Percentiles rank a stretch among this genome's conserved stretches.
phyloP scores from a whole-genome alignment of 2,329 filamentous ascomycete genomes.

The Scleromitrula shiraiana region DNA sequence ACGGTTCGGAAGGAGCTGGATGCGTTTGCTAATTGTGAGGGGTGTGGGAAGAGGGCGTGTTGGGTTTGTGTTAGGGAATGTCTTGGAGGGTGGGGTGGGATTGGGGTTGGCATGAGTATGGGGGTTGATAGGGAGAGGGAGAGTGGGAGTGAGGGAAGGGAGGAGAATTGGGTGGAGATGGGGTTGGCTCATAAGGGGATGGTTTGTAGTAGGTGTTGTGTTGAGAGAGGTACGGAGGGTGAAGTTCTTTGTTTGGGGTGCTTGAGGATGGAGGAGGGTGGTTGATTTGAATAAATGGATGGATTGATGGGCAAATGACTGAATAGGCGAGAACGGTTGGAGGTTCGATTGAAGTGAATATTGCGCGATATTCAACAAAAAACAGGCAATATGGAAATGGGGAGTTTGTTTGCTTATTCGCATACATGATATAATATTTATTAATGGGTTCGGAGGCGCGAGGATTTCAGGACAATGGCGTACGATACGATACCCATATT shows the following conservation, averaged over 20 bases:
- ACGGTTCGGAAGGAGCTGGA: constrained; percentile 58
- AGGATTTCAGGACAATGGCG: too few species aligned
- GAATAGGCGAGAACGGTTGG: too few species aligned
- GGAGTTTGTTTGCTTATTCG: too few species aligned
- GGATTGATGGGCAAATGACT: too few species aligned
- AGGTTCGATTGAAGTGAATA: too few species aligned
- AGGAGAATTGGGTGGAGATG: not conserved
- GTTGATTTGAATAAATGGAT: too few species aligned
- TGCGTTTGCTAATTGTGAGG: constrained; percentile 55
- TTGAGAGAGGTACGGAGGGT: constrained; percentile 55
- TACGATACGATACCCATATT: too few species aligned
- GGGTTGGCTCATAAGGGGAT: constrained; percentile 30
- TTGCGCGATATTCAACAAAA: too few species aligned
- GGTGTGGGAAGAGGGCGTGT: constrained; percentile 55
- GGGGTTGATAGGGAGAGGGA: not conserved
- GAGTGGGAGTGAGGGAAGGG: constrained; percentile 1
- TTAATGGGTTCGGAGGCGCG: too few species aligned
- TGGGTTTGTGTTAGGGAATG: constrained; percentile 63
- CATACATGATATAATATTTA: too few species aligned
- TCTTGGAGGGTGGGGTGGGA: constrained; percentile 19
- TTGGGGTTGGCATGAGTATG: constrained; percentile 4
- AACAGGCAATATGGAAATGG: too few species aligned
- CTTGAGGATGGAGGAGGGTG: constrained; percentile 29
- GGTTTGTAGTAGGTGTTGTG: constrained; percentile 61
- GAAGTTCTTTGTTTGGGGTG: constrained; percentile 61